Percentiles rank a stretch among this genome's conserved stretches.
Evolutionary conservation across 2,329 filamentous ascomycete genomes (phyloP).

Genomic region (Alternaria angustiovoidea): DNA sequence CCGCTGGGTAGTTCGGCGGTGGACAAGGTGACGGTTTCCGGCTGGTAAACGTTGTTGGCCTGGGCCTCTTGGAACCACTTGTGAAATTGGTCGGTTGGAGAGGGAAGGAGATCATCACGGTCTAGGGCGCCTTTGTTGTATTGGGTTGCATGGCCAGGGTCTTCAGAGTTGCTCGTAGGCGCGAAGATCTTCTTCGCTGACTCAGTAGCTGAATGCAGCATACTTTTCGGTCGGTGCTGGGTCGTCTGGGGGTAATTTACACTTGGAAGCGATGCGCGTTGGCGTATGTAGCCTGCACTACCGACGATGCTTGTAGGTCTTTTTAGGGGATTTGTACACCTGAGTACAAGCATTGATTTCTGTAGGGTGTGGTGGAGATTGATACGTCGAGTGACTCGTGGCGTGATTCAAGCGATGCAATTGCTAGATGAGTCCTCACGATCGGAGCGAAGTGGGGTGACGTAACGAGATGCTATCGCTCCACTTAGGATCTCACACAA

Average conservation of each 20-base stretch:
- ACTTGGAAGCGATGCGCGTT: background rate
- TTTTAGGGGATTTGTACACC: background rate
- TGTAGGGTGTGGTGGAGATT: background rate
- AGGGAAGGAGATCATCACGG: conserved; percentile 65
- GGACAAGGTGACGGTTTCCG: conserved; percentile 87
- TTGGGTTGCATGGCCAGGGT: conserved; percentile 74
- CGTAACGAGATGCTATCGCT: conserved; percentile 25
- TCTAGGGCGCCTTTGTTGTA: conserved; percentile 74
- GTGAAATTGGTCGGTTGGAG: conserved; percentile 86
- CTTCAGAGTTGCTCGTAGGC: conserved; percentile 62
- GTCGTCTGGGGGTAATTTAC: background rate
- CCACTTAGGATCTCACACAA: background rate
- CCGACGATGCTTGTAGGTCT: background rate
- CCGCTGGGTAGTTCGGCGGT: conserved; percentile 86
- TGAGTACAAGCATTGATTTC: conserved; percentile 8
- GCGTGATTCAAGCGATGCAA: conserved; percentile 20
- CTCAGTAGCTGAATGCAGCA: conserved; percentile 36
- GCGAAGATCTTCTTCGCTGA: conserved; percentile 63
- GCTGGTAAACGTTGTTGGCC: conserved; percentile 69
- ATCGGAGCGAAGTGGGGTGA: conserved; percentile 38
- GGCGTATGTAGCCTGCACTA: background rate
- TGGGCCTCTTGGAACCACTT: conserved; percentile 84
- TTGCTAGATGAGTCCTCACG: conserved; percentile 22
- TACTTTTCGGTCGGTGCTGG: conserved; percentile 17
- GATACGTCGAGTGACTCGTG: conserved; percentile 10